Evolutionary conservation across 2,329 filamentous ascomycete genomes (phyloP), one percentile per base, ranked within the genome.

Genomic region (Alternaria gaisen): DNA sequence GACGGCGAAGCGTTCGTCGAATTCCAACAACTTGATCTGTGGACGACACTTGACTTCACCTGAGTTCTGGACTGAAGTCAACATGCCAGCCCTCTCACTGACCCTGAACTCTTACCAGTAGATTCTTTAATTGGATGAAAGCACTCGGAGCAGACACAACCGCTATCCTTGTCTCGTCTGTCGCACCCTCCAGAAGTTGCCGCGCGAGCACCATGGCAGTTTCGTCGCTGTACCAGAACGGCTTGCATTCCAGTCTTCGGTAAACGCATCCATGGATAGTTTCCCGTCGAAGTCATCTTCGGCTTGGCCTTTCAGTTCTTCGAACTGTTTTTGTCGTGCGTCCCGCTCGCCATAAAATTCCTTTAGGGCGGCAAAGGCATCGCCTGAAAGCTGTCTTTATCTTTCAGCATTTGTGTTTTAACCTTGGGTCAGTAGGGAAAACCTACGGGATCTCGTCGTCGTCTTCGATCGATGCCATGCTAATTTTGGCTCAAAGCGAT

Each of bases 171-270:
- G 84, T 87, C 10, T 85, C 82, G 3, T 82, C 77, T 1, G 83
- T 87, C 2, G 86, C 83, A 48, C 84, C 88, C 5, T 86, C 82
- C 1, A 94, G 83, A 34, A 95, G 82, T 70, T 91, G 85, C 56
- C 83, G 80, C 1, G 91, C 91, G 20, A 91, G 79, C 5, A 83
- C 72, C 2, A 77, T 83, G 0, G 91, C 91, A 24, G 91, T 94
- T 65, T 89, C 86, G 54, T 93, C 88, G 9, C 87, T 88, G 74
- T 92, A 93, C 91, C 92, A 95, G 72, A 95, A 95, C 79, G 91
- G 63, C 87, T 90, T 72, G 90, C 86, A 72, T 94, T 92, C 92
- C 92, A 95, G 77, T 94, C 90, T 78, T 94, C 92, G 1, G 84
- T 83, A 71, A 94, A 95, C 1, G 85, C 82, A 30, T 91, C 87